Percentiles rank a stretch among this genome's conserved stretches.
Conservation (phyloP, 441 rosid species). For the Corymbia calophylla region DNA sequence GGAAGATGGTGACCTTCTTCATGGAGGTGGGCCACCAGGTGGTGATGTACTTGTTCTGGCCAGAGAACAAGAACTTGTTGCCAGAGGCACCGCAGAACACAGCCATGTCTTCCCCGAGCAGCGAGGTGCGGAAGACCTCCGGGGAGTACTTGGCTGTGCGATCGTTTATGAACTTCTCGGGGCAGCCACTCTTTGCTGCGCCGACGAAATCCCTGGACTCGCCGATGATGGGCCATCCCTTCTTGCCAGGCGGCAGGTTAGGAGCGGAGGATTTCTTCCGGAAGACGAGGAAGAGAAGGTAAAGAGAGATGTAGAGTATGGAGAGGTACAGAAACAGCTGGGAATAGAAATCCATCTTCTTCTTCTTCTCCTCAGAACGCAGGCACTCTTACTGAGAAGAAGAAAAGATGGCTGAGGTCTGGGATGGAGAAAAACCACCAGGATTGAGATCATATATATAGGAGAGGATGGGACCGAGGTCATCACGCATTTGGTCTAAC, state of each 20-base stretch:
- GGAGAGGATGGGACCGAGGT: neutral
- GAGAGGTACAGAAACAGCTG: neutral
- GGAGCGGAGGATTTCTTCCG: neutral
- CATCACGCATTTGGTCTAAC: neutral
- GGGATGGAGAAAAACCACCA: neutral
- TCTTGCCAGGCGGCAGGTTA: neutral
- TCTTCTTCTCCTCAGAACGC: neutral
- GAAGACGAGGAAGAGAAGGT: neutral
- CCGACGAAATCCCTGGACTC: neutral
- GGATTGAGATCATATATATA: neutral
- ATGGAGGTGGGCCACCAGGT: neutral
- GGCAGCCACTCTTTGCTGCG: neutral
- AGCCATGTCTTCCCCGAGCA: neutral
- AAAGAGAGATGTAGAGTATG: neutral
- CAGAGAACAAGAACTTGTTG: neutral
- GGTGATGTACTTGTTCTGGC: neutral
- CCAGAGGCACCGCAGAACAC: neutral
- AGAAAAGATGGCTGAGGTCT: neutral
- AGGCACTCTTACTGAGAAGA: neutral
- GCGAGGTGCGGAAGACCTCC: neutral
- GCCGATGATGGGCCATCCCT: neutral
- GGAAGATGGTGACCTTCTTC: neutral
- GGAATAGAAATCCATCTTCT: neutral
- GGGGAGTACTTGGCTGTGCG: neutral
- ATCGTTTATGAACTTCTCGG: neutral